A percentile compares a stretch with the other conserved stretches of the same genome.
phyloP scores from a whole-genome alignment of 352 stramenopile species.

The Lagenidium sp. region DNA sequence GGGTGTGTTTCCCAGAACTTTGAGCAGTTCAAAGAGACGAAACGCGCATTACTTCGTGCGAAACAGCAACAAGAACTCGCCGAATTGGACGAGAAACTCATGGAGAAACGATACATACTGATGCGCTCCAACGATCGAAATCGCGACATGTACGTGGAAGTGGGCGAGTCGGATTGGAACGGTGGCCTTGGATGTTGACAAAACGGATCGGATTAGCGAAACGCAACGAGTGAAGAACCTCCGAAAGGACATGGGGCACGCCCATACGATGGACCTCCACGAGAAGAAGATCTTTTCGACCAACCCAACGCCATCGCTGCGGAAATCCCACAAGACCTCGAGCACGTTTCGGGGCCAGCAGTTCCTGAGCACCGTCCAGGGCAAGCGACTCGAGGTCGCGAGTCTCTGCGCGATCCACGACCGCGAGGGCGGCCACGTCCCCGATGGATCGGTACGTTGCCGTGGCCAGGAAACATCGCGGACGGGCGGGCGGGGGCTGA shows the following conservation, averaged over 20 bases:
- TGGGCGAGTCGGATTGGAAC: too few relatives aligned
- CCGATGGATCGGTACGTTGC: constrained; percentile 35
- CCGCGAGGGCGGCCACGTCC: constrained; percentile 31
- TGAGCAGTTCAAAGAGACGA: constrained; percentile 48
- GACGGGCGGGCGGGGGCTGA: too few relatives aligned
- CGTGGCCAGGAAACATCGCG: too few relatives aligned
- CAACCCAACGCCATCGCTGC: constrained; percentile 21
- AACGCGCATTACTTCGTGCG: constrained; percentile 30
- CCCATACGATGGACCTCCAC: constrained; percentile 48
- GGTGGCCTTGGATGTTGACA: too few relatives aligned
- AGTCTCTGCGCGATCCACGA: constrained; percentile 63
- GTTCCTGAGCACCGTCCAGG: constrained; percentile 57
- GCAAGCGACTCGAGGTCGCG: constrained; percentile 59
- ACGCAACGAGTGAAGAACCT: constrained; percentile 64
- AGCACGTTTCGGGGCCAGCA: constrained; percentile 64
- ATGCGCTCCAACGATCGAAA: constrained; percentile 45
- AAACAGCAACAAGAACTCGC: constrained; percentile 50
- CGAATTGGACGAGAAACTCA: constrained; percentile 54
- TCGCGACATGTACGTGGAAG: constrained; percentile 38
- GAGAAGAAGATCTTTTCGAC: constrained; percentile 58
- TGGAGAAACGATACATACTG: constrained; percentile 64
- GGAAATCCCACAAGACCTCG: constrained; percentile 36
- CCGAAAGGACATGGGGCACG: constrained; percentile 48
- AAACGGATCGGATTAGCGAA: constrained; percentile 31
- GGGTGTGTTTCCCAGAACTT: constrained; percentile 22